Conservation (phyloP, 2,329 filamentous ascomycete genomes). For the Fusarium sp. region DNA sequence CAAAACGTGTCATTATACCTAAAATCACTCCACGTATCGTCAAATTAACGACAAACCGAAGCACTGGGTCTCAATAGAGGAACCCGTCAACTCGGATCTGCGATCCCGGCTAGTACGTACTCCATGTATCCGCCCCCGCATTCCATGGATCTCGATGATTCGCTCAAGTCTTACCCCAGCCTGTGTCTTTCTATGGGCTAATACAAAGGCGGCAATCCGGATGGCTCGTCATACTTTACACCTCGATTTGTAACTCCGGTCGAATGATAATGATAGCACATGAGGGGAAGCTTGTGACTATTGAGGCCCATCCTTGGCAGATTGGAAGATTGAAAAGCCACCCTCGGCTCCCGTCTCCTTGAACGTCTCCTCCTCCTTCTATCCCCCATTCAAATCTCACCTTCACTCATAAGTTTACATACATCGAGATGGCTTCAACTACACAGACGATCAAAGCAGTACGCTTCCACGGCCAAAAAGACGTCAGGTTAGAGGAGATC, state of each 20-base stretch:
- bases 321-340: neutral
- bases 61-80: too few relatives aligned
- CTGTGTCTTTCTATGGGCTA: neutral
- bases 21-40: too few relatives aligned
- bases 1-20: too few relatives aligned
- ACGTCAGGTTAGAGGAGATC: slow-evolving; percentile 10
- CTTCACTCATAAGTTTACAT: neutral
- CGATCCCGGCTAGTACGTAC: neutral
- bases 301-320: neutral
- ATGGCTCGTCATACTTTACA: neutral
- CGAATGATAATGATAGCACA: neutral
- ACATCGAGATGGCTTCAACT: slow-evolving; percentile 1
- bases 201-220: neutral
- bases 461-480: slow-evolving; percentile 14
- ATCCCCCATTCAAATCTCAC: neutral
- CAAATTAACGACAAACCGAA: too few relatives aligned
- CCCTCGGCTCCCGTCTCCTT: neutral
- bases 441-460: slow-evolving; percentile 13
- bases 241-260: neutral
- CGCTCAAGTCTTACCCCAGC: neutral
- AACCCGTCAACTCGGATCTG: neutral
- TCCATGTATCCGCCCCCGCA: neutral
- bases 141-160: neutral
- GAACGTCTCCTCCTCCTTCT: neutral
- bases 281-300: neutral